These are phyloP conservation scores for Fusarium albosuccineum DNA, from an alignment of 2,329 filamentous ascomycete genomes.

Conservation along the genomic window DNA sequence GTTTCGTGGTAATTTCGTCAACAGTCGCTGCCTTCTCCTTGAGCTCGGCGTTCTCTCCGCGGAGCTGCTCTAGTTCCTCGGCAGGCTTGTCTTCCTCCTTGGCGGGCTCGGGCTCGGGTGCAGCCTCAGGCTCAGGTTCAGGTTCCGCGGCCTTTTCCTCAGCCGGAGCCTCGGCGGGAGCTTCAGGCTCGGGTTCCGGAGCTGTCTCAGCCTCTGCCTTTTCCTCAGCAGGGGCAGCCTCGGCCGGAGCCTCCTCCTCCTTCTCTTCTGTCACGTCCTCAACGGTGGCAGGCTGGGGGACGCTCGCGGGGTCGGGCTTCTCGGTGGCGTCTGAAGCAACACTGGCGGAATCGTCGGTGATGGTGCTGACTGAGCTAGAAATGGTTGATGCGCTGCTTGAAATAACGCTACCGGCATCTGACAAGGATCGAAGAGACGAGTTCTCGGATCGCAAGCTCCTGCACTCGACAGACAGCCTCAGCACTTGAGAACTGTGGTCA, in stretches of 20 bases:
- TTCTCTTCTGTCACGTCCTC: constrained; percentile 29
- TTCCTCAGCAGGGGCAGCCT: constrained; percentile 13
- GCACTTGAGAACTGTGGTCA: constrained; percentile 39
- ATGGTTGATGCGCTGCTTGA: constrained; percentile 41
- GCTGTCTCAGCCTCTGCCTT: constrained; percentile 6
- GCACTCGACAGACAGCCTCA: constrained; percentile 42
- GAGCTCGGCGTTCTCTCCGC: constrained; percentile 36
- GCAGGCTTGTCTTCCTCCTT: constrained; percentile 6
- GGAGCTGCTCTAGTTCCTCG: constrained; percentile 16
- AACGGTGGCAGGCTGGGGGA: constrained; percentile 26
- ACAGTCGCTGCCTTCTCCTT: constrained; percentile 34
- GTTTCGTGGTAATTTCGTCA: constrained; percentile 27
- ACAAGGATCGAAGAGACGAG: constrained; percentile 32
- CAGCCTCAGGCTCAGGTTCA: constrained; percentile 15
- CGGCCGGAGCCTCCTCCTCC: constrained; percentile 10
- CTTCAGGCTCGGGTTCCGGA: constrained; percentile 3
- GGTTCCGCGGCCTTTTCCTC: constrained; percentile 24
- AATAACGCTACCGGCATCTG: constrained; percentile 37
- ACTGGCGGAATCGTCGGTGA: constrained; percentile 32
- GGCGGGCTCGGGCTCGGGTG: constrained; percentile 2
- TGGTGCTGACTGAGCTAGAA: constrained; percentile 23
- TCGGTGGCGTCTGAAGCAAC: constrained; percentile 41
- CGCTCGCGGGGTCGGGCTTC: constrained; percentile 35
- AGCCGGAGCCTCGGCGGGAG: constrained; percentile 1
- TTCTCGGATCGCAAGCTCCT: constrained; percentile 42